A percentile compares a stretch with the other conserved stretches of the same genome.
Conservation (phyloP, 345 rosid species). For the Lepidium sativum region DNA sequence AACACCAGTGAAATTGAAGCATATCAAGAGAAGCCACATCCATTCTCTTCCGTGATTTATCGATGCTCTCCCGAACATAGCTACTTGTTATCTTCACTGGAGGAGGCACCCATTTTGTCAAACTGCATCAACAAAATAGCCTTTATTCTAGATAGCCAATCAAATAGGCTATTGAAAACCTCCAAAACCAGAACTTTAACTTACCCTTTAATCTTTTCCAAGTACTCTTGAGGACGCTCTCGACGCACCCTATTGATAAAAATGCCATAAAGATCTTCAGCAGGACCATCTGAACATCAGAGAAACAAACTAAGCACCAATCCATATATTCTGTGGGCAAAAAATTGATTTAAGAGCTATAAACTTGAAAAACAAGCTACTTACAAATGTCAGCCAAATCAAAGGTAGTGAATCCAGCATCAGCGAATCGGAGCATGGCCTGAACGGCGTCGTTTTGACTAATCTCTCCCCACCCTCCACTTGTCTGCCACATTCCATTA, state of each 20-base stretch:
- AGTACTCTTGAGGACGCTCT: constrained; percentile 65
- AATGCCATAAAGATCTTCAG: constrained; percentile 92
- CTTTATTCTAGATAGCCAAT: neutral
- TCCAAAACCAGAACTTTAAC: too few relatives aligned
- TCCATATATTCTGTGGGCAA: too few relatives aligned
- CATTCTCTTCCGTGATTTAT: too few relatives aligned
- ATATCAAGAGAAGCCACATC: too few relatives aligned
- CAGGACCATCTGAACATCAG: constrained; percentile 63
- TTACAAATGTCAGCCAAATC: constrained; percentile 97
- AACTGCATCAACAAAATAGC: neutral
- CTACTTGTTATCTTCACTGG: too few relatives aligned
- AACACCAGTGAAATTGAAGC: too few relatives aligned
- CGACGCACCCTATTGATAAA: constrained; percentile 72
- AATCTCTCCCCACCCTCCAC: constrained; percentile 86
- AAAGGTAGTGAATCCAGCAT: constrained; percentile 86
- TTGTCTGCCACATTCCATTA: constrained; percentile 93
- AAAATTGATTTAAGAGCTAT: too few relatives aligned
- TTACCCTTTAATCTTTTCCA: constrained; percentile 76
- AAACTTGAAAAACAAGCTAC: too few relatives aligned
- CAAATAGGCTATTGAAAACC: neutral
- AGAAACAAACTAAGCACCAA: neutral
- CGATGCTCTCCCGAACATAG: too few relatives aligned
- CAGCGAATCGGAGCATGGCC: constrained; percentile 70
- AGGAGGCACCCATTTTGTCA: too few relatives aligned
- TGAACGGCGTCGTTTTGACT: constrained; percentile 75